Conservation (phyloP, 441 rosid species). For the Populus hybrid region DNA sequence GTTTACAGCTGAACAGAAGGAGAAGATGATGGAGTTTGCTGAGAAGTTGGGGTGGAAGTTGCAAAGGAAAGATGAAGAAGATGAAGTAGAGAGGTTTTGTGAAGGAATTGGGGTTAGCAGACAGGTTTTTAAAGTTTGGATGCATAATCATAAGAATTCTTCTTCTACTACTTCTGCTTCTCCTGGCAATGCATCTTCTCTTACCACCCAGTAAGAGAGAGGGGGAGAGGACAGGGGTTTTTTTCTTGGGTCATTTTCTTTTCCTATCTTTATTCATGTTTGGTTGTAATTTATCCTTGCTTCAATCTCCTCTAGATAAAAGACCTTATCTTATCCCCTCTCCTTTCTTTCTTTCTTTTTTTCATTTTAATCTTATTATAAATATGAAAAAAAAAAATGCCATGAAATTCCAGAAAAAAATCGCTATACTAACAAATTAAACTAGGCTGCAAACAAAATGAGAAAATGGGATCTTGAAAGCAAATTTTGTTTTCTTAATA, state of each 20-base stretch:
- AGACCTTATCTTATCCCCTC: neutral
- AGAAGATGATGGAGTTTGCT: conserved; percentile 30
- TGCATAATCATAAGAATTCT: conserved; percentile 70
- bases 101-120: conserved; percentile 49
- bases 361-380: neutral
- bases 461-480: neutral
- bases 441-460: no score
- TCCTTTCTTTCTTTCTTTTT: no score
- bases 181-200: conserved; percentile 43
- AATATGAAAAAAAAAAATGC: no score
- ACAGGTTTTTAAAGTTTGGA: conserved; percentile 72
- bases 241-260: neutral
- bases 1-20: conserved; percentile 72
- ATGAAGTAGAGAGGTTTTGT: conserved; percentile 57
- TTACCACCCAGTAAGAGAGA: conserved; percentile 24
- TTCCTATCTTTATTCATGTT: no score
- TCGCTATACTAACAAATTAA: no score
- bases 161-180: conserved; percentile 37
- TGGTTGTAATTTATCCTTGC: neutral
- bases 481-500: neutral
- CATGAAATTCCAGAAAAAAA: neutral
- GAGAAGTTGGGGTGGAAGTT: conserved; percentile 76
- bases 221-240: neutral
- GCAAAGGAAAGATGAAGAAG: conserved; percentile 62
- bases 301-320: neutral